A percentile compares a stretch with the other conserved stretches of the same genome.
Conservation (phyloP, 441 rosid genomes). For the Kokia cookei region DNA sequence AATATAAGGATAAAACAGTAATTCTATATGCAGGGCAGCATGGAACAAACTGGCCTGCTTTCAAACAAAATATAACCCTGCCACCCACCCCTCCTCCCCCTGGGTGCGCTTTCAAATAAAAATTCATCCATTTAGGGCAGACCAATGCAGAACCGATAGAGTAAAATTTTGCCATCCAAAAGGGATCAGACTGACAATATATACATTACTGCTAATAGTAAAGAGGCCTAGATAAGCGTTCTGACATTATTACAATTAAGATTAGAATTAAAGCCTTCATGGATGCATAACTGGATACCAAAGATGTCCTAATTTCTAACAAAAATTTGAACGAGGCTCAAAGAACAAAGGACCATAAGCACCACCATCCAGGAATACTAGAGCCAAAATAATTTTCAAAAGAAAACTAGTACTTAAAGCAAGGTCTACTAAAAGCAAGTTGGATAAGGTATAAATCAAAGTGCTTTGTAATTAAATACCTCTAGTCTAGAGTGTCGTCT, state of each 20-base stretch:
- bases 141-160: too few species aligned
- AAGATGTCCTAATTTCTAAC: neutral
- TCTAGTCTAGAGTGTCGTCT: conserved; percentile 55
- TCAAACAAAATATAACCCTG: too few species aligned
- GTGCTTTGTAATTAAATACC: conserved; percentile 27
- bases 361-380: neutral
- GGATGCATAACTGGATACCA: neutral
- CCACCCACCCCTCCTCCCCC: too few species aligned
- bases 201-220: neutral
- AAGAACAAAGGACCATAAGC: too few species aligned
- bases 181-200: too few species aligned
- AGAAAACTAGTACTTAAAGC: neutral
- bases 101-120: too few species aligned
- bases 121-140: too few species aligned
- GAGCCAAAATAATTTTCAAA: neutral
- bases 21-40: too few species aligned
- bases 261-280: neutral
- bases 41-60: too few species aligned
- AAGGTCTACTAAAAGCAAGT: neutral
- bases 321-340: neutral
- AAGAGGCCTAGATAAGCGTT: neutral
- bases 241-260: neutral
- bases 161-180: too few species aligned
- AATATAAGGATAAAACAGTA: too few species aligned
- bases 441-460: neutral